Percentiles rank a stretch among this genome's conserved stretches.
These are phyloP conservation scores for Candida tropicalis DNA, from an alignment of 1,139 yeast species.

Conservation along the genomic window DNA sequence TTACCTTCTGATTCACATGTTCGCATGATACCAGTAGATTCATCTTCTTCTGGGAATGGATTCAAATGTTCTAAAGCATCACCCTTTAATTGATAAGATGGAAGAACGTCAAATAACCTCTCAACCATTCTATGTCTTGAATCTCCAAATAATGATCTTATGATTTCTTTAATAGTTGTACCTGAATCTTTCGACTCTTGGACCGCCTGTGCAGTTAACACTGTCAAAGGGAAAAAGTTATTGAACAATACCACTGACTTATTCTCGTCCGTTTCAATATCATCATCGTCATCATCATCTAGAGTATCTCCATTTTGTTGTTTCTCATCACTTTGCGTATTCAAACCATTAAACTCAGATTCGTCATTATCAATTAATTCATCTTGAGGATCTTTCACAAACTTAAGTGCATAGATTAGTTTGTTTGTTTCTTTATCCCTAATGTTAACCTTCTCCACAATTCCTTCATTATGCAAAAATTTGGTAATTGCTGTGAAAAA, in stretches of 20 bases:
- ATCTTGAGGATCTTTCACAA: conserved; percentile 50
- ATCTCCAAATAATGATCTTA: conserved; percentile 51
- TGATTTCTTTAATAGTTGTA: conserved; percentile 57
- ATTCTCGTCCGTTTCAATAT: conserved; percentile 17
- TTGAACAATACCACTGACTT: conserved; percentile 35
- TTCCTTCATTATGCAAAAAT: conserved; percentile 53
- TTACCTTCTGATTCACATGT: conserved; percentile 77
- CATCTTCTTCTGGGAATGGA: conserved; percentile 25
- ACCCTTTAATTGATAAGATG: conserved; percentile 33
- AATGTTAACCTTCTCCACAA: conserved; percentile 56
- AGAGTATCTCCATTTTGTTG: conserved; percentile 19
- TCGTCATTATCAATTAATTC: conserved; percentile 3
- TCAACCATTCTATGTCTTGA: conserved; percentile 52
- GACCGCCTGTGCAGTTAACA: conserved; percentile 59
- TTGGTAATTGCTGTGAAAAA: conserved; percentile 56
- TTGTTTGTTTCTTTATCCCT: conserved; percentile 16
- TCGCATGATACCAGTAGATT: conserved; percentile 47
- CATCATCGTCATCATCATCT: conserved; percentile 18
- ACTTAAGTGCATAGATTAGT: conserved; percentile 62
- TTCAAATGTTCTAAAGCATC: conserved; percentile 26
- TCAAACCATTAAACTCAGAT: conserved; percentile 26
- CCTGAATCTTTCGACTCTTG: conserved; percentile 47
- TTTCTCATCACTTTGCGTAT: conserved; percentile 16
- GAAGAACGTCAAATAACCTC: conserved; percentile 51
- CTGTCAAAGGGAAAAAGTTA: conserved; percentile 60